Evolutionary conservation across 805 yeast genomes (phyloP), one percentile per base, ranked within the genome.

Genomic region (Wickerhamiella nectarea): DNA sequence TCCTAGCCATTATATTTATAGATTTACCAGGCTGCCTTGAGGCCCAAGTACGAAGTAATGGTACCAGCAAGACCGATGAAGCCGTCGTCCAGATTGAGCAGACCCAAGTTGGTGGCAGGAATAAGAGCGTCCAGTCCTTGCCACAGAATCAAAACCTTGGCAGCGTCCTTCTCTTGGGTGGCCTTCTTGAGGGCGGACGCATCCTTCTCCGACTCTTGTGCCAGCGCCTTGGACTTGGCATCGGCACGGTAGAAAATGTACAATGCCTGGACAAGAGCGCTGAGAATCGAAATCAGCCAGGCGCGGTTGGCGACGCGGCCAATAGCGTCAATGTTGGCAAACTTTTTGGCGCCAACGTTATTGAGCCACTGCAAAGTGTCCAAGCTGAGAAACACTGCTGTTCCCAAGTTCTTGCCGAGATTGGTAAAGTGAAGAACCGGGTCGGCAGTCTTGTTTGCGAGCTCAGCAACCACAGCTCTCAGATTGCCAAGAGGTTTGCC

Each of bases 31-130:
- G 22, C 42, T 21, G 43, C 24, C 36, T 29, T 74, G 43, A 85
- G 66, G 36, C 94, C 95, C 62, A 85, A 67, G 39, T 76, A 47
- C 33, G 94, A 80, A 25, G 96, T 85, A 47, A 82, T 64, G 20
- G 80, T 71, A 58, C 97, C 97, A 31, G 91, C 85, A 46, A 78
- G 64, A 29, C 94, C 95, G 41, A 85, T 74, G 34, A 77, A 69
- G 40, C 93, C 91, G 53, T 87, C 95, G 58, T 76, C 74, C 54
- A 75, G 66, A 52, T 68, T 68, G 53, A 80, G 65, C 62, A 67
- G 64, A 46, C 72, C 69, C 61, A 82, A 71, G 43, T 76, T 73
- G 61, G 80, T 76, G 57, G 78, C 65, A 10, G 91, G 94, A 55
- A 87, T 78, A 49, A 80, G 68, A 50, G 74, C 58, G 63, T 87